These are phyloP conservation scores for Cephalotrichum gorgonifer DNA, from an alignment of 2,329 filamentous ascomycete species.

Conservation along the genomic window DNA sequence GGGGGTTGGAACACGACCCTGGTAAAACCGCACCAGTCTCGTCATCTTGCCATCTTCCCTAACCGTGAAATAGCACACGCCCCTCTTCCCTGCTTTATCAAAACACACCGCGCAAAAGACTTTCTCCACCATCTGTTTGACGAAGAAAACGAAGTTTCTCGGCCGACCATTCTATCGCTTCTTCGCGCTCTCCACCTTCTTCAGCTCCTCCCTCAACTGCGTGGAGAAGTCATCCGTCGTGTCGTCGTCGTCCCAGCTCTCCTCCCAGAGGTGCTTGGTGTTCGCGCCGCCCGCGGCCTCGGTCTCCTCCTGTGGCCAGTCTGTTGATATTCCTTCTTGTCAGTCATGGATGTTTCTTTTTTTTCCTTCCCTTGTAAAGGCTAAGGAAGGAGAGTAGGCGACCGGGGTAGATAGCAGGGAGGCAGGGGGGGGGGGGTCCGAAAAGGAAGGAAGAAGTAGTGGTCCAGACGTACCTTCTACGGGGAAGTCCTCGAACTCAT, in stretches of 20 bases:
- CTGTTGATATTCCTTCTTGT: constrained; percentile 32
- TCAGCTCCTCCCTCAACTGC: constrained; percentile 88
- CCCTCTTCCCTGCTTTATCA: no score
- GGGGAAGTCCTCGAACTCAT: constrained; percentile 98
- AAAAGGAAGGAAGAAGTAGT: neutral
- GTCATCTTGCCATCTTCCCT: no score
- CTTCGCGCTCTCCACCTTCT: constrained; percentile 79
- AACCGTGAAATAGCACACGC: no score
- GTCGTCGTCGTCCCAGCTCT: constrained; percentile 99
- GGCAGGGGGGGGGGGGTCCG: neutral
- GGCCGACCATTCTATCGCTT: constrained; percentile 33
- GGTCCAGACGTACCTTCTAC: constrained; percentile 62
- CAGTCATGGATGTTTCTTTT: neutral
- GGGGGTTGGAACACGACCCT: no score
- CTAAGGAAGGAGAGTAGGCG: constrained; percentile 1
- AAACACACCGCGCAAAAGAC: no score
- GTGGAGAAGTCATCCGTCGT: constrained; percentile 92
- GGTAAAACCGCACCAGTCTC: no score
- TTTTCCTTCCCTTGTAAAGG: neutral
- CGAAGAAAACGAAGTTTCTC: neutral
- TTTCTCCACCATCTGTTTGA: neutral
- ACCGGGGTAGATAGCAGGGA: neutral
- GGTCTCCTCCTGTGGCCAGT: constrained; percentile 88
- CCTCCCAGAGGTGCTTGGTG: constrained; percentile 83
- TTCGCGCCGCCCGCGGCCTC: constrained; percentile 65